Conservation (phyloP, 78 protist genomes). For the Dictyostelium firmibasis region DNA sequence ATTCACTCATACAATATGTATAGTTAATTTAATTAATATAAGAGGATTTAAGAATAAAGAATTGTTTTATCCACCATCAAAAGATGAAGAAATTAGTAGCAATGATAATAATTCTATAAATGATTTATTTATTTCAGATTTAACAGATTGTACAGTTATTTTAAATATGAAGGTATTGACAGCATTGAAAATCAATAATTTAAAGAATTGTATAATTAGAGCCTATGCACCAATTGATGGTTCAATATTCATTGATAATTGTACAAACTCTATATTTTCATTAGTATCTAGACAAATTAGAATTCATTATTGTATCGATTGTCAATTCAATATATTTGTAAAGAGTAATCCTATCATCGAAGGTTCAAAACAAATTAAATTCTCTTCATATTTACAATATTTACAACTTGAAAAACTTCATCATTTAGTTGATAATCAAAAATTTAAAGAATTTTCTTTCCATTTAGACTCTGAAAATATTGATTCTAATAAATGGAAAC, state of each 20-base stretch:
- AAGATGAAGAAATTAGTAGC: background rate
- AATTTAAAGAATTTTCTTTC: background rate
- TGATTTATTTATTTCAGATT: conserved; percentile 31
- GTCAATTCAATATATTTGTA: conserved; percentile 30
- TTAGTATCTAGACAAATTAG: conserved; percentile 45
- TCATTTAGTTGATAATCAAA: background rate
- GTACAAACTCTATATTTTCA: background rate
- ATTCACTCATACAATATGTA: background rate
- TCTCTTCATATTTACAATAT: conserved; percentile 17
- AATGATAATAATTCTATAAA: background rate
- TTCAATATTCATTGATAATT: conserved; percentile 57
- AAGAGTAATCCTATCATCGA: conserved; percentile 68
- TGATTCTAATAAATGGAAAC: conserved; percentile 22
- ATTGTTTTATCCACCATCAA: background rate
- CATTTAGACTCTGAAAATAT: background rate
- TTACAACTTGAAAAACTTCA: background rate
- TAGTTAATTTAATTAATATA: background rate
- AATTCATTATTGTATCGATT: conserved; percentile 30
- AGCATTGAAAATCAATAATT: conserved; percentile 18
- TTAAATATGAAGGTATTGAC: background rate
- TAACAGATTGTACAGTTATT: conserved; percentile 8
- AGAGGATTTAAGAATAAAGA: background rate
- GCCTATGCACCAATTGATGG: conserved; percentile 15
- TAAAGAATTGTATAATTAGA: background rate
- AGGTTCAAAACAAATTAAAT: conserved; percentile 24